Evolutionary conservation across 805 yeast genomes (phyloP).

Genomic region (Priceomyces medius): DNA sequence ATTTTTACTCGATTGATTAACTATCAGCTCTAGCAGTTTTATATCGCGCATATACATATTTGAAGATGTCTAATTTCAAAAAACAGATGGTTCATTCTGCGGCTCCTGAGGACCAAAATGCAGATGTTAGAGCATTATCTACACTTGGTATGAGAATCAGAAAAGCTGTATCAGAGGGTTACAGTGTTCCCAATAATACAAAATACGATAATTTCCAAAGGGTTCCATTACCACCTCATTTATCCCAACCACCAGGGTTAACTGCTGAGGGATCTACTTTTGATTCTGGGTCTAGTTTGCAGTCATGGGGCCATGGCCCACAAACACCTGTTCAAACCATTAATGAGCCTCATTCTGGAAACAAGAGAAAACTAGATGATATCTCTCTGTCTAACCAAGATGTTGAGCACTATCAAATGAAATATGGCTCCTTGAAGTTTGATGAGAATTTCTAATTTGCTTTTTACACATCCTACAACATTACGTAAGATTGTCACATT

Average conservation of each 20-base stretch:
- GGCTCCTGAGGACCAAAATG: constrained; percentile 23
- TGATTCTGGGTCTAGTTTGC: constrained; percentile 39
- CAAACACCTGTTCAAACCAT: constrained; percentile 6
- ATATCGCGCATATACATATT: too few species aligned
- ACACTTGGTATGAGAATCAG: constrained; percentile 72
- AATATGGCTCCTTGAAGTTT: constrained; percentile 46
- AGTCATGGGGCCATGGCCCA: constrained; percentile 39
- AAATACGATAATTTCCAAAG: constrained; percentile 20
- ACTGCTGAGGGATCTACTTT: constrained; percentile 44
- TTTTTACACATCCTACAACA: too few species aligned
- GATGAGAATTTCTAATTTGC: constrained; percentile 48
- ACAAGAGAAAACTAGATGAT: constrained; percentile 30
- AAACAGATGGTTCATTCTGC: constrained; percentile 35
- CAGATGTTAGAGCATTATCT: constrained; percentile 42
- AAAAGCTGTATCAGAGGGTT: constrained; percentile 64
- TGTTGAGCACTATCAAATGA: constrained; percentile 18
- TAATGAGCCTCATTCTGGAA: constrained; percentile 1
- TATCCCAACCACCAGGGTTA: constrained; percentile 46
- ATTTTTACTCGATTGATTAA: too few species aligned
- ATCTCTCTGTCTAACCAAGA: constrained; percentile 14
- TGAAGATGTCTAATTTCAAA: constrained; percentile 20
- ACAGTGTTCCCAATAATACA: constrained; percentile 23
- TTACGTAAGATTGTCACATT: too few species aligned
- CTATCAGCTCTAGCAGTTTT: too few species aligned
- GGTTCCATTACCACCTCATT: constrained; percentile 42